Base-by-base conservation (phyloP, 176 grass and related monocot genomes). In the Aechmea fasciata region DNA sequence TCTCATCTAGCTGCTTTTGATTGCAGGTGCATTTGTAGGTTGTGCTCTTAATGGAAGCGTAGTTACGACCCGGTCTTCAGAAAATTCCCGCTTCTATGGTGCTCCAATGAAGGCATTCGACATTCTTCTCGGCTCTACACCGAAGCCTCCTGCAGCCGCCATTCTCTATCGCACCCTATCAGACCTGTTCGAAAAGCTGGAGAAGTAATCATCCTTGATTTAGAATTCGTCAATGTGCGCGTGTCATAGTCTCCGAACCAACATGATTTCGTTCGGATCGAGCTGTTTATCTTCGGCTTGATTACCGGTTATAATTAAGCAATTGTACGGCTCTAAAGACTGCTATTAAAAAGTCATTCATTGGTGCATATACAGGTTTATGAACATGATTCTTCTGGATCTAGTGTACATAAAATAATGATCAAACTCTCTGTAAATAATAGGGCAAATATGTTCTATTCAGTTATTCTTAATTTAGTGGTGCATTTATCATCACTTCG, bases 51-150 rank as follows among this genome's bases (percentile, higher is more conserved):
- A 94, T 73, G 90, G 95, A 74, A 93, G 71, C 51, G 71, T 89
- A 59, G 83, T 85, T 49, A 87, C 86, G 3, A 81, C 89, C 49
- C 47, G 83, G 51, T 49, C 67, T 14, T 81, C 80, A 0, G 82
- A 82, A 77, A 99, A 99, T 85, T 77, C 77, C 50, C 79, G 28
- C 9, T 97, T 97, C 69, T 97, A 92, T 33, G 89, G 94, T 12
- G 84, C 74, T 54, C 77, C 68, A 7, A 55, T 90, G 22, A 85
- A 85, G 68, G 87, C 87, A 69, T 79, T 71, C n/a, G 89, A 99
- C 23, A 99, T 99, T 52, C 94, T 99, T 71, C 73, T 99, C 13
- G 94, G 89, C 3, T 83, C 94, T 3, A 11, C 90, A 66, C 66
- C 77, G 50, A 80, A 66, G 22, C 94, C 89, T 9, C 87, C 79